Evolutionary conservation across 2,329 filamentous ascomycete species (phyloP), one percentile per base, ranked within the genome.

Genomic region (Trichoderma harzianum): DNA sequence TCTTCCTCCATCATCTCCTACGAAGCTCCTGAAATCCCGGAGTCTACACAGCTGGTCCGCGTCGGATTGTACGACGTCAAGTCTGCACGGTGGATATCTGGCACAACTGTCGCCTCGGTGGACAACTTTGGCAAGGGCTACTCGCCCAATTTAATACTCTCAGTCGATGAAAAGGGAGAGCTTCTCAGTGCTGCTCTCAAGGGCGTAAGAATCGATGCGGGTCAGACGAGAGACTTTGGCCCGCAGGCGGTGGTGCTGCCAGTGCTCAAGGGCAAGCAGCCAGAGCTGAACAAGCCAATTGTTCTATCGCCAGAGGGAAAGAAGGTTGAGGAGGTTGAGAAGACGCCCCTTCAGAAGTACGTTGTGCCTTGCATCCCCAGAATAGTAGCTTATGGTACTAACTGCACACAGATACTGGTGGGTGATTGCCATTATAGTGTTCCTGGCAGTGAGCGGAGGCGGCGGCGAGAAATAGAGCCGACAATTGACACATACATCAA

Each of bases 321-420:
- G 82, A 84, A 88, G 79, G 85, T 86, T 55, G 86, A 82, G 70
- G 83, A 84, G 73, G 85, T 86, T 77, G 81, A 92, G 82, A 92
- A 91, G 86, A 85, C 87, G 2, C 85, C 92, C 73, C 78, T 92
- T 71, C 90, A 92, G 80, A 92, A 90, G 90, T 91, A 84, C 76
- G 86, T 84, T n/a, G 39, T 5, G 30, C n/a, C 11, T 62, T 58
- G 14, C 32, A 7, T 26, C 34, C 18, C 26, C 30, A 24, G 26
- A 28, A 39, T 30, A 55, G 28, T 26, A 57, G 30, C 51, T 39
- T 18, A 12, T 36, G 70, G 72, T 78, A 77, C 83, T 86, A 79
- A 84, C 78, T 30, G 70, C 61, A 30, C 70, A 66, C 75, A 90
- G 89, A 80, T 92, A 92, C 79, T 92, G 90, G 90, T 92, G 89